phyloP scores from a whole-genome alignment of 2,329 filamentous ascomycete genomes.

The Fusarium sp. region DNA sequence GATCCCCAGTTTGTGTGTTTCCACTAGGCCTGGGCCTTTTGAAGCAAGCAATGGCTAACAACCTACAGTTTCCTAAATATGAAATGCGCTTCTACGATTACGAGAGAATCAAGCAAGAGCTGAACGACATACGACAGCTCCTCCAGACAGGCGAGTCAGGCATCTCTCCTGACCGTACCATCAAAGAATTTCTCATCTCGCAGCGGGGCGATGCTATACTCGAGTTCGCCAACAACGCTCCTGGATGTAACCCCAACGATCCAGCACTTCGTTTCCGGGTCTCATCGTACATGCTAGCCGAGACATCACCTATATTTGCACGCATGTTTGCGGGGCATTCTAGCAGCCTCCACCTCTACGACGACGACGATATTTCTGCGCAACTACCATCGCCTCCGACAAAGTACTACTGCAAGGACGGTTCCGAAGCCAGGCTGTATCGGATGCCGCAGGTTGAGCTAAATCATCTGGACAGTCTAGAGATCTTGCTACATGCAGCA shows the following conservation, averaged over 20 bases:
- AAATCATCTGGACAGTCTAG: slow-evolving; percentile 54
- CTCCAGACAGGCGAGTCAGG: slow-evolving; percentile 54
- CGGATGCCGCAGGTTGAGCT: slow-evolving; percentile 62
- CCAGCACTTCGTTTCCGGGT: slow-evolving; percentile 61
- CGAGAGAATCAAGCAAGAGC: slow-evolving; percentile 55
- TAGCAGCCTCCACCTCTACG: slow-evolving; percentile 46
- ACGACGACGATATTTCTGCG: slow-evolving; percentile 50
- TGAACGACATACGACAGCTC: slow-evolving; percentile 52
- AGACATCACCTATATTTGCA: slow-evolving; percentile 62
- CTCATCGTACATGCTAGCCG: slow-evolving; percentile 59
- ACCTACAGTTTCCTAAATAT: slow-evolving; percentile 53
- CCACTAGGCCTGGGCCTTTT: too few relatives aligned
- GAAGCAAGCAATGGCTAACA: slow-evolving; percentile 14
- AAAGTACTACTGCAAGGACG: slow-evolving; percentile 54
- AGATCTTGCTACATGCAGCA: slow-evolving; percentile 60
- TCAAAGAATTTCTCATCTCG: slow-evolving; percentile 56
- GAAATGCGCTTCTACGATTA: slow-evolving; percentile 59
- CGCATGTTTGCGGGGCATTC: slow-evolving; percentile 54
- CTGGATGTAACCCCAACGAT: slow-evolving; percentile 45
- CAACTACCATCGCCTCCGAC: slow-evolving; percentile 50
- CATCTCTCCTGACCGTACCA: slow-evolving; percentile 50
- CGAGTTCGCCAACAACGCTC: slow-evolving; percentile 58
- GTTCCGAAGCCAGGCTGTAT: slow-evolving; percentile 57
- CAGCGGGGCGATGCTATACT: slow-evolving; percentile 59
- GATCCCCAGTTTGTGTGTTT: slow-evolving; percentile 54